A percentile compares a stretch with the other conserved stretches of the same genome.
Evolutionary conservation across 2,329 filamentous ascomycete species (phyloP).

Genomic region (Colletotrichum acutatum): DNA sequence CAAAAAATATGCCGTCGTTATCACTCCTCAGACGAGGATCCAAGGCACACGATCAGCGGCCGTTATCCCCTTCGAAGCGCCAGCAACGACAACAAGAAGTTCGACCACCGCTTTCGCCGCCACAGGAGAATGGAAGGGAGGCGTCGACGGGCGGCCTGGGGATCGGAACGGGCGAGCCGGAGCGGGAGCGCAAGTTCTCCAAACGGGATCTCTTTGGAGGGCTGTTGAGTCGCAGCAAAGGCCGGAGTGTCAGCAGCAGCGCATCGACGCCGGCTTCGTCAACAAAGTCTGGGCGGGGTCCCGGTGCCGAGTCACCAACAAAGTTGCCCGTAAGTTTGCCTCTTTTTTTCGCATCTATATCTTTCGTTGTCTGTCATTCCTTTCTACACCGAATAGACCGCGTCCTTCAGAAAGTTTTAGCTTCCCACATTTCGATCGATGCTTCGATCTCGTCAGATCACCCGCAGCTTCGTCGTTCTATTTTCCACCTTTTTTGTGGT

Average conservation of each 20-base stretch:
- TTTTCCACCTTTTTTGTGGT: constrained; percentile 19
- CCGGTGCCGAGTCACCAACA: constrained; percentile 30
- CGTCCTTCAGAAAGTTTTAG: not conserved
- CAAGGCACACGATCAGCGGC: constrained; percentile 37
- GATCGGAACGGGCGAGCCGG: constrained; percentile 20
- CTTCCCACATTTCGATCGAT: not conserved
- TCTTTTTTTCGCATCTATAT: not conserved
- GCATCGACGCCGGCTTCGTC: constrained; percentile 13
- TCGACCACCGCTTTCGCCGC: constrained; percentile 5
- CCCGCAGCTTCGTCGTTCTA: not conserved
- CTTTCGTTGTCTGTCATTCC: not conserved
- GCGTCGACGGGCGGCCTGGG: constrained; percentile 3
- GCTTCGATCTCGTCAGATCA: not conserved
- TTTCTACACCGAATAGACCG: not conserved
- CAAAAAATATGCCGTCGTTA: constrained; percentile 45
- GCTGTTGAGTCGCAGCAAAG: constrained; percentile 42
- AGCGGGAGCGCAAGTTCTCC: constrained; percentile 40
- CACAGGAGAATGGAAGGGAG: constrained; percentile 6
- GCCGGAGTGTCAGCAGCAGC: constrained; percentile 19
- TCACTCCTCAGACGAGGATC: constrained; percentile 43
- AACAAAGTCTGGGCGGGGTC: constrained; percentile 14
- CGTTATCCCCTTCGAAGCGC: constrained; percentile 2
- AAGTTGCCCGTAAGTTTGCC: constrained; percentile 26
- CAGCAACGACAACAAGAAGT: constrained; percentile 13
- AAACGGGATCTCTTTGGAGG: constrained; percentile 46